phyloP scores from a whole-genome alignment of 2,329 filamentous ascomycete species.

The Peltaster fructicola region DNA sequence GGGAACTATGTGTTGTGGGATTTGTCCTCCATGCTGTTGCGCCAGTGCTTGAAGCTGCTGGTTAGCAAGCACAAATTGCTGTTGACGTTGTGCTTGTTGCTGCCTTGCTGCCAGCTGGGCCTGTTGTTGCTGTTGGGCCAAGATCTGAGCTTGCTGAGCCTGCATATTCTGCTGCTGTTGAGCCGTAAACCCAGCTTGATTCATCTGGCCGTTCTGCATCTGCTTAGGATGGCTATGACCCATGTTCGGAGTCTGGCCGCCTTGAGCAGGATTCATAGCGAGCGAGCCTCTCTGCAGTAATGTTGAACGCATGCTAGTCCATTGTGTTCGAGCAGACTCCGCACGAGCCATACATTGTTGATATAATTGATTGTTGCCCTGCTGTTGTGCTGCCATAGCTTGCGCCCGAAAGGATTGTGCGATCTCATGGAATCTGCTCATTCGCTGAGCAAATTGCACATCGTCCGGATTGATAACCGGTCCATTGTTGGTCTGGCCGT shows the following conservation, averaged over 20 bases:
- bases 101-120: conserved; percentile 3
- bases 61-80: conserved; percentile 6
- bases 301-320: no score
- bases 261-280: conserved; percentile 1
- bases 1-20: conserved; percentile 5
- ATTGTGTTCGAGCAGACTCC: background rate
- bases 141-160: conserved; percentile 7
- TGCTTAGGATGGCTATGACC: conserved; percentile 3
- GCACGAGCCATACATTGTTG: background rate
- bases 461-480: conserved; percentile 3
- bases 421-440: conserved; percentile 1
- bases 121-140: conserved; percentile 10
- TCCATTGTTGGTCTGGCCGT: no score
- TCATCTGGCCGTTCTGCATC: conserved; percentile 3
- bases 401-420: conserved; percentile 1
- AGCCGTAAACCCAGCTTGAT: conserved; percentile 2
- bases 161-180: conserved; percentile 1
- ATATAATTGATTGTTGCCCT: background rate
- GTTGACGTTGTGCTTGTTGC: conserved; percentile 3
- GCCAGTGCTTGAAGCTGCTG: conserved; percentile 4
- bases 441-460: conserved; percentile 4
- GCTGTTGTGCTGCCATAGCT: background rate
- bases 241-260: background rate
- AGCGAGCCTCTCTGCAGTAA: no score
- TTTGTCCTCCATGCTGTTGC: conserved; percentile 8